Conservation (phyloP, 1,284 basidiomycete species). For the Ganoderma multipileum region DNA sequence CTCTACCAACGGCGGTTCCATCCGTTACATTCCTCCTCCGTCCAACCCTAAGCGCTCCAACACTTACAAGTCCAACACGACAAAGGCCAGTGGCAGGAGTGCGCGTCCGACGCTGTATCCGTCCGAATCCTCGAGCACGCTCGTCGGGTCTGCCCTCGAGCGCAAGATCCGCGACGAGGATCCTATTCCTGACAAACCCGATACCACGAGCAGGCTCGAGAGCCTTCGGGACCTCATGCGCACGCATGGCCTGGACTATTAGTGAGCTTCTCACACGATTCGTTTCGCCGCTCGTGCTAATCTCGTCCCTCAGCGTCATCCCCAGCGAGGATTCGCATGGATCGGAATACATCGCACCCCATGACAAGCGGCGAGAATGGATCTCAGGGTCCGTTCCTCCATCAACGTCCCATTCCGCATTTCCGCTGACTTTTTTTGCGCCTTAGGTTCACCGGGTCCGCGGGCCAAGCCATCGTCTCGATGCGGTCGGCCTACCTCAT, state of each 20-base stretch:
- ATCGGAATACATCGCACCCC: conserved; percentile 85
- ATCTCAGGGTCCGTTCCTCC: conserved; percentile 72
- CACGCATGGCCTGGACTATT: conserved; percentile 83
- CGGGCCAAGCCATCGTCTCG: conserved; percentile 83
- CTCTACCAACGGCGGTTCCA: conserved; percentile 20
- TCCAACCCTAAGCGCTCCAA: conserved; percentile 35
- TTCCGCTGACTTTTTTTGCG: not conserved
- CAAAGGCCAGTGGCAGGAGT: conserved; percentile 29
- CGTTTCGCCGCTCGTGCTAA: conserved; percentile 18
- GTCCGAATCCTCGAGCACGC: conserved; percentile 71
- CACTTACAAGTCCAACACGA: conserved; percentile 37
- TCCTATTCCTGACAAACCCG: conserved; percentile 55
- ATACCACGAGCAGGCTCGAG: conserved; percentile 68
- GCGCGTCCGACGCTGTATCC: conserved; percentile 54
- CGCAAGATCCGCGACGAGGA: conserved; percentile 72
- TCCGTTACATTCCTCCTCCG: conserved; percentile 27
- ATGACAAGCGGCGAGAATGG: conserved; percentile 85
- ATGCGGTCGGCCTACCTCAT: conserved; percentile 74
- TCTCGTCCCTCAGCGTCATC: conserved; percentile 55
- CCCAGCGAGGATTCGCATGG: conserved; percentile 90
- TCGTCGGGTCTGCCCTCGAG: conserved; percentile 73
- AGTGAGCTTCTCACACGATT: conserved; percentile 60
- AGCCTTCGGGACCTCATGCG: conserved; percentile 74
- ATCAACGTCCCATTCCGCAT: not conserved
- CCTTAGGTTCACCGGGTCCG: conserved; percentile 87